Percentiles rank a stretch among this genome's conserved stretches.
Evolutionary conservation across 306 rosid genomes (phyloP).

Genomic region (Spatholobus suberectus): DNA sequence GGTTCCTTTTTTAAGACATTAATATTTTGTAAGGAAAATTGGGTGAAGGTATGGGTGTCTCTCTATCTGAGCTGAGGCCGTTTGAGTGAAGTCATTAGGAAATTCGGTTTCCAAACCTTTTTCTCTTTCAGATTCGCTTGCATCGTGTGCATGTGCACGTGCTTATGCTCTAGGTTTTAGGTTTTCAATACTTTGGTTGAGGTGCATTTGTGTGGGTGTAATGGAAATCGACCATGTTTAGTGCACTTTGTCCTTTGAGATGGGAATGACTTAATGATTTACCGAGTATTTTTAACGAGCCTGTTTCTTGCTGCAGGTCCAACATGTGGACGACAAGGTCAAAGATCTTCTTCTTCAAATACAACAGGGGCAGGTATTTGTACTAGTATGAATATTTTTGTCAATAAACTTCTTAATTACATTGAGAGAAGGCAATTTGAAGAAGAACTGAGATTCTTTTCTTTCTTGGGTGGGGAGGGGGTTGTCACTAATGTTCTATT

Average conservation of each 20-base stretch:
- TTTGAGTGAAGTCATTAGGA: not conserved
- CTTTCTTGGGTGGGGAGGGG: not conserved
- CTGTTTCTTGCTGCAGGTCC: conserved; percentile 54
- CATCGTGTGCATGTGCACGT: not conserved
- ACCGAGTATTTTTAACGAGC: not conserved
- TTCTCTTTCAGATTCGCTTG: not conserved
- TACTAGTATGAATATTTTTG: conserved; percentile 22
- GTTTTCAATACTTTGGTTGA: not conserved
- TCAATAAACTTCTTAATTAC: not conserved
- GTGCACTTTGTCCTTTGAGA: not conserved
- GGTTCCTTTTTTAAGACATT: not conserved
- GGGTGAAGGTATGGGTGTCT: not conserved
- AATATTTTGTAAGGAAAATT: not conserved
- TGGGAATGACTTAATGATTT: conserved; percentile 3
- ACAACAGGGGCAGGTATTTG: conserved; percentile 73
- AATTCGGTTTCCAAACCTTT: not conserved
- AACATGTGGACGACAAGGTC: conserved; percentile 74
- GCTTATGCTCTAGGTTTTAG: not conserved
- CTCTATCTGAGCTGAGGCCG: not conserved
- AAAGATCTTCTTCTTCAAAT: conserved; percentile 69
- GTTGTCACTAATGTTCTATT: not conserved
- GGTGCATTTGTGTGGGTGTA: not conserved
- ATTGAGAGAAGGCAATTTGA: not conserved
- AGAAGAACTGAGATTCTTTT: not conserved
- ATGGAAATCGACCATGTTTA: not conserved